Conservation (phyloP, 129 eudicot genomes). For the Flaveria robusta region DNA sequence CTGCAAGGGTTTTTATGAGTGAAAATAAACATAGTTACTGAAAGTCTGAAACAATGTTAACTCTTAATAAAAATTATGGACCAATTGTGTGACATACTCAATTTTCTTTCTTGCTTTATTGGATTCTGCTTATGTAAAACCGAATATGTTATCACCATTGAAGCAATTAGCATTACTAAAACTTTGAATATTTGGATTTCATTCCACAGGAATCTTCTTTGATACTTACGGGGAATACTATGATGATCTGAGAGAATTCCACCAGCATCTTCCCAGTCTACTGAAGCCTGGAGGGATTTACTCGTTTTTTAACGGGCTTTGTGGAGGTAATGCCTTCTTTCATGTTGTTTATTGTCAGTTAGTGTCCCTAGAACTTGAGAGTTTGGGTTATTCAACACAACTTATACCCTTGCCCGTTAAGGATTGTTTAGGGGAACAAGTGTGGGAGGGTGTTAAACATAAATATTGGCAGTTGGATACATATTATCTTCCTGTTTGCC, state of each 20-base stretch:
- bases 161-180: neutral
- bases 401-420: conserved; percentile 87
- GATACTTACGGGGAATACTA: conserved; percentile 99
- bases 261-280: conserved; percentile 75
- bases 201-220: conserved; percentile 75
- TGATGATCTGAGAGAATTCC: conserved; percentile 94
- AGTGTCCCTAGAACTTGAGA: conserved; percentile 91
- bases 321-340: conserved; percentile 95
- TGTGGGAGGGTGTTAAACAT: conserved; percentile 98
- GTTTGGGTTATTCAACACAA: conserved; percentile 83
- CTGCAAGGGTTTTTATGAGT: neutral
- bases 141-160: too few species aligned
- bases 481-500: conserved; percentile 93
- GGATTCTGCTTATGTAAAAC: conserved; percentile 6
- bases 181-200: conserved; percentile 11
- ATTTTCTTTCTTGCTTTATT: neutral
- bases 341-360: conserved; percentile 94
- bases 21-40: neutral
- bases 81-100: neutral
- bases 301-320: conserved; percentile 95
- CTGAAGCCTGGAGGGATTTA: conserved; percentile 95
- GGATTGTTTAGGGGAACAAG: conserved; percentile 82
- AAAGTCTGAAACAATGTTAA: neutral
- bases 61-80: neutral
- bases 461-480: conserved; percentile 96